Percentiles rank a stretch among this genome's conserved stretches.
phyloP scores from a whole-genome alignment of 176 grass and related monocot genomes.

The Eremochloa ophiuroides region DNA sequence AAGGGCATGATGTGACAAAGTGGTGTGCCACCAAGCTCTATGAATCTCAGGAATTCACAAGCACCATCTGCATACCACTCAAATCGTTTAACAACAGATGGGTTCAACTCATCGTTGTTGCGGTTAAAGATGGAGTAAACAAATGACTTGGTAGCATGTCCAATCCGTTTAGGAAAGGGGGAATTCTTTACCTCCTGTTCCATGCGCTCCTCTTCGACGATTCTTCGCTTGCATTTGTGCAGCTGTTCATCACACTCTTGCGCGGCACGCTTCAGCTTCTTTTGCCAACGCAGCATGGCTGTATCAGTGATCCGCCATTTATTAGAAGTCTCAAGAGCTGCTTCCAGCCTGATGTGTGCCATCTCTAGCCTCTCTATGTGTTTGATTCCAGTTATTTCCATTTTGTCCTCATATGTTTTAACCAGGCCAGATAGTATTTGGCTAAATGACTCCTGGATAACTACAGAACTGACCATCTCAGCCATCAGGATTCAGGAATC shows the following conservation, averaged over 20 bases:
- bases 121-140: background rate
- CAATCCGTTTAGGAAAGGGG: background rate
- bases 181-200: background rate
- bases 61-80: conserved; percentile 6
- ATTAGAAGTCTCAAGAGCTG: background rate
- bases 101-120: background rate
- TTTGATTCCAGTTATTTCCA: no score
- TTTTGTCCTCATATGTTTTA: background rate
- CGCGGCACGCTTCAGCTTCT: conserved; percentile 14
- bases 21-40: background rate
- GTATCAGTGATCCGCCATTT: background rate
- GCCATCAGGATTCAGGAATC: background rate
- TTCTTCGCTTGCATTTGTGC: background rate
- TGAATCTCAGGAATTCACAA: background rate
- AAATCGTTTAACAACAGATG: background rate
- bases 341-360: conserved; percentile 9
- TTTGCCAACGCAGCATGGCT: background rate
- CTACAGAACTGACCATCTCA: background rate
- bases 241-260: background rate
- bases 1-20: background rate
- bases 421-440: background rate
- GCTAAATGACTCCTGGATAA: background rate
- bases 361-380: conserved; percentile 15
- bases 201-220: background rate
- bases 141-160: background rate